Evolutionary conservation across 371 early-diverging fungal genomes (phyloP), one percentile per base, ranked within the genome.

Genomic region (Capillidium rhysosporum): DNA sequence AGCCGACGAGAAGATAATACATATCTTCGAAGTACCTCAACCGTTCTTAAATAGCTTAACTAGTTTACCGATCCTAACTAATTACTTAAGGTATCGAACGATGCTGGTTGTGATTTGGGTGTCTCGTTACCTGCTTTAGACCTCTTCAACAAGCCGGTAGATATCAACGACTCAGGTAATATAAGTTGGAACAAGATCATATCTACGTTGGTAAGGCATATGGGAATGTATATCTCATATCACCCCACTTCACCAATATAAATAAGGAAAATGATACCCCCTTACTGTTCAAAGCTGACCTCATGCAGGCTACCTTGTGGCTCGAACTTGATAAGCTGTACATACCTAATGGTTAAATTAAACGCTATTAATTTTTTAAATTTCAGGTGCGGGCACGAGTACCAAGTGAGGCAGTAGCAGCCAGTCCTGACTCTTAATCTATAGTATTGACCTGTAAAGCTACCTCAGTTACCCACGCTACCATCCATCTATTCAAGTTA

Each of bases 81-180:
- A 24, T 47, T 16, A 16, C 14, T 46, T 1, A 25, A 14, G n/a
- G n/a, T n/a, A n/a, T n/a, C n/a, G n/a, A 31, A 5, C 24, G 25
- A 23, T 24, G 23, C 30, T n/a, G 21, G 24, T 26, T 67, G 66
- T 16, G 82, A 89, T 0, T 65, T 79, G 1, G 89, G 81, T 24
- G 92, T 85, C 20, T 80, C 79, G 55, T 66, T 90, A 34, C 95
- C 97, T 0, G 89, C 92, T 7, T 69, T 96, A n/a, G 95, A 95
- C 9, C 67, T 96, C 49, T 89, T 90, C 10, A 97, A 94, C 70
- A 94, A 93, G 67, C 92, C 97, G 1, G 82, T 91, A 0, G 77
- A 75, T 54, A 75, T 70, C 56, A 72, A 69, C 41, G 53, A 57
- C 43, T 57, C 58, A 25, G n/a, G n/a, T n/a, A n/a, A n/a, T n/a